phyloP scores from a whole-genome alignment of 2,329 filamentous ascomycete species.

The Byssothecium circinans region DNA sequence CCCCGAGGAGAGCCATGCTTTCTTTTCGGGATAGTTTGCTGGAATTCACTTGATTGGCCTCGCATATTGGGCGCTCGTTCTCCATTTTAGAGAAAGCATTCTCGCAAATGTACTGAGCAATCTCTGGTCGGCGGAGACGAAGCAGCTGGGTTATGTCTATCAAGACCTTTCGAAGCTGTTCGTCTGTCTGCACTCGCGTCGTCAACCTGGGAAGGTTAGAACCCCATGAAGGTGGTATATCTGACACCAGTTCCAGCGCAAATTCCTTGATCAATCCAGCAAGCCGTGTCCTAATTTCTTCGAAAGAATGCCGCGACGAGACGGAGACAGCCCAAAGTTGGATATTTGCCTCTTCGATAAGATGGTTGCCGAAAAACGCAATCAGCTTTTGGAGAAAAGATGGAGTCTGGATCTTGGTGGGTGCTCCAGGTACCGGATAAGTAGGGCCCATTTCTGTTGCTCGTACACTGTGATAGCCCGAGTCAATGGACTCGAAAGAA shows the following conservation, averaged over 20 bases:
- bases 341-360: slow-evolving; percentile 12
- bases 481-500: too few species aligned
- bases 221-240: not conserved
- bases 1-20: too few species aligned
- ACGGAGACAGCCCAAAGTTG: slow-evolving; percentile 4
- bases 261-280: slow-evolving; percentile 8
- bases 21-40: too few species aligned
- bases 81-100: not conserved
- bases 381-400: slow-evolving; percentile 16
- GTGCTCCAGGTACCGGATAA: too few species aligned
- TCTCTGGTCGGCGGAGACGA: not conserved
- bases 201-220: not conserved
- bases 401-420: too few species aligned
- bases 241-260: not conserved
- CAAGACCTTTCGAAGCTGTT: not conserved
- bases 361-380: slow-evolving; percentile 9
- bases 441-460: too few species aligned
- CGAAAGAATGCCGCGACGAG: slow-evolving; percentile 1
- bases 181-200: not conserved
- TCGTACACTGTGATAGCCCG: too few species aligned
- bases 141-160: too few species aligned
- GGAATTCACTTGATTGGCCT: too few species aligned
- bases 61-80: too few species aligned
- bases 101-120: not conserved
- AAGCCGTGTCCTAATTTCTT: slow-evolving; percentile 6